phyloP scores from a whole-genome alignment of 2,329 filamentous ascomycete genomes.

The Botrytis hyacinthi region DNA sequence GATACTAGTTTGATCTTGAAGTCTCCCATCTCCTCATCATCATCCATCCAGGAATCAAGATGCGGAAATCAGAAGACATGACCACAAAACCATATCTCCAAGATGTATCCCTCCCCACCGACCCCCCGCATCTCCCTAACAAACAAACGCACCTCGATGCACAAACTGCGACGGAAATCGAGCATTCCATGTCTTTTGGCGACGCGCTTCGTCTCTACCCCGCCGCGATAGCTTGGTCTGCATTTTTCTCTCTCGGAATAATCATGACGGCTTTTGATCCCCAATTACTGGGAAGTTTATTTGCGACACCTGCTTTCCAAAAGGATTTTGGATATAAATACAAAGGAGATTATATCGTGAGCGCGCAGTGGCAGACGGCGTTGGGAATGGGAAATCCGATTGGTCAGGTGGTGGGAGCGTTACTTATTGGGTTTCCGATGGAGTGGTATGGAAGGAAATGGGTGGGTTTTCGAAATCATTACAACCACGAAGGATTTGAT shows the following conservation, averaged over 20 bases:
- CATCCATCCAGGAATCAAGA: neutral
- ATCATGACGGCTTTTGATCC: slow-evolving; percentile 35
- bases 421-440: slow-evolving; percentile 46
- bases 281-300: slow-evolving; percentile 31
- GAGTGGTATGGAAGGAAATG: slow-evolving; percentile 30
- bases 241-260: slow-evolving; percentile 32
- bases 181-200: slow-evolving; percentile 29
- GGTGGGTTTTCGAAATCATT: slow-evolving; percentile 16
- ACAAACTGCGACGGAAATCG: slow-evolving; percentile 25
- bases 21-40: neutral
- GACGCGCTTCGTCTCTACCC: slow-evolving; percentile 30
- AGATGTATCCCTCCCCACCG: neutral
- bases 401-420: slow-evolving; percentile 40
- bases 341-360: slow-evolving; percentile 29
- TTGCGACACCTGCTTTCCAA: slow-evolving; percentile 33
- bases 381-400: slow-evolving; percentile 34
- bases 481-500: neutral
- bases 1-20: neutral
- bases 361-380: slow-evolving; percentile 34
- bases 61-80: neutral
- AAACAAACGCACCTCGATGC: neutral
- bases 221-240: slow-evolving; percentile 29
- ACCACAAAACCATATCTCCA: neutral
- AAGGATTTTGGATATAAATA: slow-evolving; percentile 26
- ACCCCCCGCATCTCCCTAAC: neutral